Evolutionary conservation across 495 filamentous ascomycete genomes (phyloP), one percentile per base, ranked within the genome.

Genomic region (Hypomontagnella monticulosa): DNA sequence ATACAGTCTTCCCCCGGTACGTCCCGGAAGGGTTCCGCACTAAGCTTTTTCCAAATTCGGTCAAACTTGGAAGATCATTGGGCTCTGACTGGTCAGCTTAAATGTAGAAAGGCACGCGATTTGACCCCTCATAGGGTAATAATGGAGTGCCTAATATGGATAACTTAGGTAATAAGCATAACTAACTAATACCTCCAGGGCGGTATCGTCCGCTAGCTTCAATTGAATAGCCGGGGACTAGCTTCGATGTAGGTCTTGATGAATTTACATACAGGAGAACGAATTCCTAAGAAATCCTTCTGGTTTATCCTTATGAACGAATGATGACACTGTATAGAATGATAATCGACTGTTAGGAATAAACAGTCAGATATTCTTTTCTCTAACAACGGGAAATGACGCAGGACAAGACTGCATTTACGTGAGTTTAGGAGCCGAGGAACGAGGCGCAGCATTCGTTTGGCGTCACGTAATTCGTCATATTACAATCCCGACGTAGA

Each of bases 391-490:
- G 47, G 47, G 32, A 50, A 18, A 59, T 49, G 46, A 50, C 16
- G 40, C 41, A 34, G 32, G 44, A 41, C 9, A 34, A 33, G 14
- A 15, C 12, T 37, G 14, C 15, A 37, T 43, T 36, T 57, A 27
- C 36, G 33, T 38, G 19, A 32, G 14, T 16, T 58, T 53, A 37
- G 53, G 50, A 38, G 59, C 14, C 5, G 36, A 37, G 32, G 23
- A 49, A 30, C 38, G 59, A 58, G 66, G 66, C 60, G 49, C 55
- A 64, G 50, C 34, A 32, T 16, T 40, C 36, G n/a, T 33, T 37
- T 56, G 16, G 42, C 56, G 60, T 63, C 66, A 69, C 61, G 52
- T 16, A 20, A 18, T 52, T 59, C 43, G 51, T 63, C 49, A 42
- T 42, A 43, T 56, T 50, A 58, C 47, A 27, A 37, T 61, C 23